Percentiles rank a stretch among this genome's conserved stretches.
Evolutionary conservation across 1,284 basidiomycete genomes (phyloP).

Genomic region (Xerocomus minutiporus): DNA sequence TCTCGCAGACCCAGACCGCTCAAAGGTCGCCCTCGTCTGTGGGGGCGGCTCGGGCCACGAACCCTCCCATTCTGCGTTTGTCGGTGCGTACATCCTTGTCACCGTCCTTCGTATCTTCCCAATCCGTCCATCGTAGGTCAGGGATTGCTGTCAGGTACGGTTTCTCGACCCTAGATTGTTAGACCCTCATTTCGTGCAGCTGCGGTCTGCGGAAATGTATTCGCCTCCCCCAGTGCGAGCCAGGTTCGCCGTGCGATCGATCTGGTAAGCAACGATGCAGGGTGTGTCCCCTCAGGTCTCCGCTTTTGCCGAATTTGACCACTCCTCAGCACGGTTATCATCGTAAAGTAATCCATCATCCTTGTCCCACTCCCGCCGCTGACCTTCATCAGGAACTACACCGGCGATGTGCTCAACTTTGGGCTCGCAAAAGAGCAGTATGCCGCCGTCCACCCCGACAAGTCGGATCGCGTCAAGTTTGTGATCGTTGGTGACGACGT

Average conservation of each 20-base stretch:
- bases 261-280: slow-evolving; percentile 72
- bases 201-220: slow-evolving; percentile 84
- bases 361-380: not conserved
- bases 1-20: slow-evolving; percentile 49
- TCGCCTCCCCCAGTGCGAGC: slow-evolving; percentile 82
- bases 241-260: slow-evolving; percentile 81
- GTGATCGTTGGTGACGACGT: slow-evolving; percentile 91
- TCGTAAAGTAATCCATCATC: slow-evolving; percentile 65
- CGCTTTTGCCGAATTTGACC: slow-evolving; percentile 2
- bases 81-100: slow-evolving; percentile 43
- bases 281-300: slow-evolving; percentile 43
- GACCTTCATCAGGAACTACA: slow-evolving; percentile 56
- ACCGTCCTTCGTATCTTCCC: not conserved
- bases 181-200: slow-evolving; percentile 38
- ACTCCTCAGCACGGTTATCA: slow-evolving; percentile 63
- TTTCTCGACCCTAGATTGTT: not conserved
- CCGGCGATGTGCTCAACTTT: slow-evolving; percentile 89
- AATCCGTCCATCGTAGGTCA: slow-evolving; percentile 42
- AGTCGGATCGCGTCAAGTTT: slow-evolving; percentile 68
- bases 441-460: slow-evolving; percentile 65
- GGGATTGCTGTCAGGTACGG: slow-evolving; percentile 71
- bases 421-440: slow-evolving; percentile 88
- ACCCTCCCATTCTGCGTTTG: slow-evolving; percentile 80
- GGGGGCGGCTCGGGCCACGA: slow-evolving; percentile 93
- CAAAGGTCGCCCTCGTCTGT: slow-evolving; percentile 78